phyloP scores from a whole-genome alignment of 1,284 basidiomycete species.

The Vanrija sp. region DNA sequence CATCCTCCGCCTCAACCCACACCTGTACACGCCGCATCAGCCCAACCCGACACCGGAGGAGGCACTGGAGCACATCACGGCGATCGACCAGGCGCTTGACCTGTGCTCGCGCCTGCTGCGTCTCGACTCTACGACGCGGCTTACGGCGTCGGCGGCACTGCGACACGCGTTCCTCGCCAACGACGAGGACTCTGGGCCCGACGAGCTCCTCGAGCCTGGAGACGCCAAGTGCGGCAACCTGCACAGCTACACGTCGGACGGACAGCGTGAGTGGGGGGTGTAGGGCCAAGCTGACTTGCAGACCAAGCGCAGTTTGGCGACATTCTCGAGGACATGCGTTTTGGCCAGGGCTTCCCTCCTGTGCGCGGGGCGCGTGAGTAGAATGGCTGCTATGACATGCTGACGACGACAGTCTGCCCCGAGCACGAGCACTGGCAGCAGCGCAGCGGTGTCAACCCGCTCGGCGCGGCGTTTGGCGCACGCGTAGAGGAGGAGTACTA shows the following conservation, averaged over 20 bases:
- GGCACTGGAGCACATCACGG: conserved; percentile 53
- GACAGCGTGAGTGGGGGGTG: conserved; percentile 34
- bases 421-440: conserved; percentile 46
- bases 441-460: conserved; percentile 32
- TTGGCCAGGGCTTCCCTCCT: conserved; percentile 38
- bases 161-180: conserved; percentile 67
- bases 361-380: conserved; percentile 23
- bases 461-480: conserved; percentile 21
- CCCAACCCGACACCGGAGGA: conserved; percentile 35
- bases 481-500: conserved; percentile 16
- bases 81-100: conserved; percentile 64
- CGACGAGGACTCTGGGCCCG: conserved; percentile 20
- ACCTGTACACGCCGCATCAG: conserved; percentile 58
- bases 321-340: conserved; percentile 33
- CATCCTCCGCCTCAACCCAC: conserved; percentile 71
- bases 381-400: background rate
- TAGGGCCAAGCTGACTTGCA: conserved; percentile 8
- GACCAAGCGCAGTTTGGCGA: conserved; percentile 37
- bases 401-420: conserved; percentile 28
- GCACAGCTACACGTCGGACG: conserved; percentile 26
- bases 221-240: conserved; percentile 42
- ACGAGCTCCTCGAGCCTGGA: conserved; percentile 22
- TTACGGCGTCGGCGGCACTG: conserved; percentile 70
- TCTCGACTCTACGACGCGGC: conserved; percentile 68
- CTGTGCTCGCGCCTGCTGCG: conserved; percentile 68